Base-by-base conservation (phyloP, 345 rosid species). In the Leavenworthia alabamica region DNA sequence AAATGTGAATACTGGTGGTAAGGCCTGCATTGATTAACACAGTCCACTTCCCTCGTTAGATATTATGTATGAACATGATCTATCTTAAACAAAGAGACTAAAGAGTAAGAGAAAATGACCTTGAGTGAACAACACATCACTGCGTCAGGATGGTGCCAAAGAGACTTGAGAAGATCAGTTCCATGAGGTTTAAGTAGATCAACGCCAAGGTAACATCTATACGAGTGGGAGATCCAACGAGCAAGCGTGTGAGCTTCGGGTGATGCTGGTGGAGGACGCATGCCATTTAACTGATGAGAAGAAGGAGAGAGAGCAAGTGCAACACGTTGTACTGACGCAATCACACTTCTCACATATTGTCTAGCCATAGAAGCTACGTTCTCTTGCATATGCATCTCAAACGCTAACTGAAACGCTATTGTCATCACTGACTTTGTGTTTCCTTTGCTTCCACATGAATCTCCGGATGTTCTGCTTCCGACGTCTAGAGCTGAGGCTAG, bases 301-400 rank as follows among this genome's bases (percentile, higher is more conserved):
- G 95, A 77, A 64, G 98, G 96, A 10, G 95, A 92, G 4, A 92
- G 92, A 2, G 98, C 98, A 65, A 92, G 76, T 7, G 98, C 98
- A 15, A 92, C 98, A 62, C 98, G 80, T 73, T 92, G 98, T 19
- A 92, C 95, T 2, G 98, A 86, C 0, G 92, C 83, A 44, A 91
- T 91, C 62, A 91, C 83, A 61, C 89, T 84, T 22, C 96, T 81
- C 13, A 90, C 83, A 35, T 90, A 90, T 56, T 90, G 97, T 24
- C 97, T 81, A 53, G 98, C 98, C 95, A 91, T 91, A 24, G 87
- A 47, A 0, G 95, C 93, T 29, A 89, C 81, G 41, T 79, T 86
- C 13, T 84, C 98, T 83, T 91, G 96, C 71, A 91, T 81, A 62
- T 92, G 95, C 73, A 86, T 68, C 73, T 88, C 95, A 61, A 77